Evolutionary conservation across 1,139 yeast genomes (phyloP).

Genomic region (Saccharomyces hybrid): DNA sequence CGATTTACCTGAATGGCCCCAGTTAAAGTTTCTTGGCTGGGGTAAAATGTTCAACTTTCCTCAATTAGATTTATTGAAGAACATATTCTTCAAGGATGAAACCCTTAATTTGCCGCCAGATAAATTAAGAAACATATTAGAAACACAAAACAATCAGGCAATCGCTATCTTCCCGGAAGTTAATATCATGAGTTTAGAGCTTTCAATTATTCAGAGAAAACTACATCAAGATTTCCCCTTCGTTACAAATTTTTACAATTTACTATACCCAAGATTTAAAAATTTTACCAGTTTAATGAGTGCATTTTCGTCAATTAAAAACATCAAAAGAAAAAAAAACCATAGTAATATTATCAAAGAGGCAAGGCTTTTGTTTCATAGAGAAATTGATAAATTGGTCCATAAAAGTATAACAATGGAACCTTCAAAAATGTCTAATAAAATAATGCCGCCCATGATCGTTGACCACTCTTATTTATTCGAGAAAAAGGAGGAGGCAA

Average conservation of each 20-base stretch:
- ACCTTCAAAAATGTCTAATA: background rate
- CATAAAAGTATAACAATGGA: background rate
- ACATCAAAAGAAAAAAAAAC: constrained; percentile 20
- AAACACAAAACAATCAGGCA: constrained; percentile 27
- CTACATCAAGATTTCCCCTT: constrained; percentile 46
- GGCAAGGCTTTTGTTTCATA: constrained; percentile 11
- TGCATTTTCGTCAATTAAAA: constrained; percentile 42
- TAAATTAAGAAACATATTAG: constrained; percentile 10
- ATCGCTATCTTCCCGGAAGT: constrained; percentile 59
- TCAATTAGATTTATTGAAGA: constrained; percentile 16
- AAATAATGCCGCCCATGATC: background rate
- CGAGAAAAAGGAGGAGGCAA: background rate
- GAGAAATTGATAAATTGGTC: constrained; percentile 24
- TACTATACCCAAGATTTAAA: constrained; percentile 58
- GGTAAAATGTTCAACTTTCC: constrained; percentile 25
- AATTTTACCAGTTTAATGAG: constrained; percentile 41
- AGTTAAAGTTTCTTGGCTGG: constrained; percentile 26
- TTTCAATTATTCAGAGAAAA: constrained; percentile 41
- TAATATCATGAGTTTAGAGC: constrained; percentile 49
- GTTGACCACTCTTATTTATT: background rate
- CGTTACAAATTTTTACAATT: constrained; percentile 42
- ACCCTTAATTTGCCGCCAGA: constrained; percentile 15
- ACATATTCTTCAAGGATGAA: constrained; percentile 25
- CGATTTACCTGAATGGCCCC: constrained; percentile 8
- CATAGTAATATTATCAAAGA: constrained; percentile 10